These are phyloP conservation scores for Neotropicomus parvogracilis DNA, from an alignment of 1,284 basidiomycete genomes.

Conservation along the genomic window DNA sequence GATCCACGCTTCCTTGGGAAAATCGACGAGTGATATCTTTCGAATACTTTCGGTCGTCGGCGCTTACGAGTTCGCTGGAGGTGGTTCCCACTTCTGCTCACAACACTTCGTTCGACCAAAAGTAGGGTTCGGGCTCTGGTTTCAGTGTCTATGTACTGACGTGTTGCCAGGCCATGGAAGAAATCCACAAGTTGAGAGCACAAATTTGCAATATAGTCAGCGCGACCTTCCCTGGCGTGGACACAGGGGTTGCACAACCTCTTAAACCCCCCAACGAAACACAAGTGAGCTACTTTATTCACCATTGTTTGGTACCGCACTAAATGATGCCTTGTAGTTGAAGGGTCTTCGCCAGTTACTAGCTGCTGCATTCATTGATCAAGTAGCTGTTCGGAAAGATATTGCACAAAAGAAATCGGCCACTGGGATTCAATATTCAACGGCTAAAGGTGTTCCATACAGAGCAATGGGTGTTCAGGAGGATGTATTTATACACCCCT, in stretches of 20 bases:
- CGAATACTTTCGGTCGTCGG: conserved; percentile 89
- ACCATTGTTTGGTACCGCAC: not conserved
- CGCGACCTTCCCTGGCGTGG: conserved; percentile 60
- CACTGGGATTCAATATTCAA: conserved; percentile 69
- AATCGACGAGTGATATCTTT: conserved; percentile 86
- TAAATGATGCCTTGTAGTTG: conserved; percentile 47
- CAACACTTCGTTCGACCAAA: conserved; percentile 92
- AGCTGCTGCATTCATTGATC: conserved; percentile 91
- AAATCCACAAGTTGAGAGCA: conserved; percentile 94
- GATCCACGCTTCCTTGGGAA: conserved; percentile 79
- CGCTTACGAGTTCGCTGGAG: conserved; percentile 91
- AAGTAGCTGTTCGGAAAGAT: conserved; percentile 92
- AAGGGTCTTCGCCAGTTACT: conserved; percentile 90
- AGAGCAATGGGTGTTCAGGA: conserved; percentile 78
- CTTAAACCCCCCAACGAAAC: conserved; percentile 69
- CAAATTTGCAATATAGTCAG: conserved; percentile 86
- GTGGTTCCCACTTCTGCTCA: conserved; percentile 76
- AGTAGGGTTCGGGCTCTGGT: conserved; percentile 41
- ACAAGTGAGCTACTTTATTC: conserved; percentile 50
- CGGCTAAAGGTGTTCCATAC: conserved; percentile 81
- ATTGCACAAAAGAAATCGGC: conserved; percentile 56
- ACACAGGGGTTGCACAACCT: conserved; percentile 56
- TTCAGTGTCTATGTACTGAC: conserved; percentile 1
- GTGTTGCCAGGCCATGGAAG: conserved; percentile 87
- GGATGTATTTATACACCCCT: conserved; percentile 92